Base-by-base conservation (phyloP, 2,329 filamentous ascomycete genomes). In the Paecilomyces sp. region DNA sequence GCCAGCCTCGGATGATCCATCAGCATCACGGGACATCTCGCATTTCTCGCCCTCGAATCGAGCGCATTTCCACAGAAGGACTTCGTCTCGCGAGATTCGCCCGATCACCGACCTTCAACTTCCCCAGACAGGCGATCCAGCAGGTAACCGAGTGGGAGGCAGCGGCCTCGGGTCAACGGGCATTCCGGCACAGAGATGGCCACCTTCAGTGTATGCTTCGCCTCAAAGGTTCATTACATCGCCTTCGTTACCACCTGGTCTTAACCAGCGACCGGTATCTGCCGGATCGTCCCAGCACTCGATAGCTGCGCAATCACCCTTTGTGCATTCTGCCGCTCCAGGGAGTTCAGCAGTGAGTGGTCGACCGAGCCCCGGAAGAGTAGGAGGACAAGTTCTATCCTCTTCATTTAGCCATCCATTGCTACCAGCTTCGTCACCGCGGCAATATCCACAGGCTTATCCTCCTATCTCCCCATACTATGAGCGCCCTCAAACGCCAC, bases 101-200 rank as follows among this genome's bases (percentile, higher is more conserved):
- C 73, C 73, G 5, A 68, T 74, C 65, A 73, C 73, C 5, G 73
- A 75, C 61, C 64, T 75, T 11, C 73, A 74, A n/a, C 65, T 66
- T 53, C 60, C 68, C 3, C 58, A 60, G 56, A 30, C 60, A 13
- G 18, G 52, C 31, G 60, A 60, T 22, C 54, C 54, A 31, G 55
- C 60, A 36, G 57, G 61, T 63, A 1, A 66, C 62, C 25, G 63
- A 64, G 56, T 56, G 60, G 3, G 66, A 63, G 31, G 33, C 58
- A 15, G 63, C 67, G 57, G 64, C 63, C 56, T 68, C 54, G 63
- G 66, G 47, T 59, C 64, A 3, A 58, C 70, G 30, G 58, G 63
- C 3, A 63, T 61, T 15, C 71, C 70, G 50, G 65, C 65, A 11
- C 71, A 71, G 24, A 65, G 72, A 62, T 74, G 73, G 73, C 69